These are phyloP conservation scores for Lentinula detonsa DNA, from an alignment of 768 basidiomycete genomes.

Conservation along the genomic window DNA sequence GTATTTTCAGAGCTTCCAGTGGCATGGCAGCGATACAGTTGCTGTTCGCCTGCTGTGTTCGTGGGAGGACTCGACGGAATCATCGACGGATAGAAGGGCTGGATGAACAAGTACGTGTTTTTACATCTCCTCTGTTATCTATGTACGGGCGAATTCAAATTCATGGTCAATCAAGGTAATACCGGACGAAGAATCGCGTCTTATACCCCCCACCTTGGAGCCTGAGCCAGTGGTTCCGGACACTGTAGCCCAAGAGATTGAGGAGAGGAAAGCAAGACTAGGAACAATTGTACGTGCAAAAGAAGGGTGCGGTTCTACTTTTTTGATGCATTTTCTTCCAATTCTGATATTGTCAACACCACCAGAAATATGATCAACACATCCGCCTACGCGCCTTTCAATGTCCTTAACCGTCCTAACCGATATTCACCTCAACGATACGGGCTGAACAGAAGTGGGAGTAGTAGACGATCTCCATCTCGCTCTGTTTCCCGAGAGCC, in stretches of 20 bases:
- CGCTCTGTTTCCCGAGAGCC: background rate
- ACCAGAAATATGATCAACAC: constrained; percentile 1
- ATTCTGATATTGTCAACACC: no score
- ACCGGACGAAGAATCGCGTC: background rate
- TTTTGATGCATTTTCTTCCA: background rate
- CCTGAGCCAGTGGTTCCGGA: background rate
- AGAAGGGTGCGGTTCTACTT: background rate
- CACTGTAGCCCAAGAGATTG: background rate
- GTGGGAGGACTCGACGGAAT: background rate
- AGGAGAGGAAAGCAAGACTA: background rate
- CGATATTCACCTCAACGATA: background rate
- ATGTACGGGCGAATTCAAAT: no score
- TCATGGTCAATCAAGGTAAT: background rate
- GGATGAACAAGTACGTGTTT: background rate
- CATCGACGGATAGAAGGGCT: background rate
- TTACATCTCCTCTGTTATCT: no score
- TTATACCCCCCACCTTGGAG: background rate
- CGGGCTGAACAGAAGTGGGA: background rate
- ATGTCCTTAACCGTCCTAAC: background rate
- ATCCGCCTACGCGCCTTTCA: background rate
- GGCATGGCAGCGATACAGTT: background rate
- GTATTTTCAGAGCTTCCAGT: no score
- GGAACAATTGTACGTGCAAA: background rate
- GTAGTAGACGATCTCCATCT: background rate
- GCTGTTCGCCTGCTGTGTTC: background rate